A percentile compares a stretch with the other conserved stretches of the same genome.
phyloP scores from a whole-genome alignment of 345 rosid species.

The Lagerstroemia speciosa region DNA sequence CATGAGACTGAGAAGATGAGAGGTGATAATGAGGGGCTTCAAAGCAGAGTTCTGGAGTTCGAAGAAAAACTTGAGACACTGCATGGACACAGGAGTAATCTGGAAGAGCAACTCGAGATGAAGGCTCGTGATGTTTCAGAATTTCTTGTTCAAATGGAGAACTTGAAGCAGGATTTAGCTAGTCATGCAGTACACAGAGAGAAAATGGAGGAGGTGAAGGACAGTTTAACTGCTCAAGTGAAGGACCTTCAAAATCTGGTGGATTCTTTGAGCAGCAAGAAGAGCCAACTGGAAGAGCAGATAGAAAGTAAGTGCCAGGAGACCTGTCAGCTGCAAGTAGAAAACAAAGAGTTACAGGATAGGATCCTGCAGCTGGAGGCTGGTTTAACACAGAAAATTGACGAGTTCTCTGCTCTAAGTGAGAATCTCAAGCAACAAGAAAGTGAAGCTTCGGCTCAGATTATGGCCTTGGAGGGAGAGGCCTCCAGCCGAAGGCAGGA shows the following conservation, averaged over 20 bases:
- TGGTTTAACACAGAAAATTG: slow-evolving; percentile 25
- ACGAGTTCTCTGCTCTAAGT: slow-evolving; percentile 35
- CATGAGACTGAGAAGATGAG: slow-evolving; percentile 12
- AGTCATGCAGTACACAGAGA: slow-evolving; percentile 29
- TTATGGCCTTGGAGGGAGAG: slow-evolving; percentile 30
- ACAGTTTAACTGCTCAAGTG: slow-evolving; percentile 22
- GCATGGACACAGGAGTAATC: slow-evolving; percentile 10
- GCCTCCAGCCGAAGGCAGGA: slow-evolving; percentile 38
- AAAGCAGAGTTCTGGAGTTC: slow-evolving; percentile 9
- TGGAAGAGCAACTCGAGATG: slow-evolving; percentile 13
- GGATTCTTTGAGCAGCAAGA: slow-evolving; percentile 37
- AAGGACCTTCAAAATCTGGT: slow-evolving; percentile 31
- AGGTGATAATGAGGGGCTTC: slow-evolving; percentile 19
- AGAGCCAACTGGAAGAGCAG: slow-evolving; percentile 38
- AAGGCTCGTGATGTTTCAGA: slow-evolving; percentile 13
- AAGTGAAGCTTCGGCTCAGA: slow-evolving; percentile 38
- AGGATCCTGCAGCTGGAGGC: slow-evolving; percentile 29
- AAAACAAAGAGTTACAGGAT: slow-evolving; percentile 21
- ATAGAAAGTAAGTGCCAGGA: slow-evolving; percentile 26
- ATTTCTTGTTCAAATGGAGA: slow-evolving; percentile 22
- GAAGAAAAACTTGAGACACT: slow-evolving; percentile 8
- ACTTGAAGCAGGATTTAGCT: slow-evolving; percentile 30
- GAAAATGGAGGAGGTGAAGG: slow-evolving; percentile 37
- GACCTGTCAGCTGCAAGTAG: slow-evolving; percentile 24
- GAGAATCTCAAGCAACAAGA: slow-evolving; percentile 26